phyloP scores from a whole-genome alignment of 2,329 filamentous ascomycete genomes.

The Aspergillus aculeatus region DNA sequence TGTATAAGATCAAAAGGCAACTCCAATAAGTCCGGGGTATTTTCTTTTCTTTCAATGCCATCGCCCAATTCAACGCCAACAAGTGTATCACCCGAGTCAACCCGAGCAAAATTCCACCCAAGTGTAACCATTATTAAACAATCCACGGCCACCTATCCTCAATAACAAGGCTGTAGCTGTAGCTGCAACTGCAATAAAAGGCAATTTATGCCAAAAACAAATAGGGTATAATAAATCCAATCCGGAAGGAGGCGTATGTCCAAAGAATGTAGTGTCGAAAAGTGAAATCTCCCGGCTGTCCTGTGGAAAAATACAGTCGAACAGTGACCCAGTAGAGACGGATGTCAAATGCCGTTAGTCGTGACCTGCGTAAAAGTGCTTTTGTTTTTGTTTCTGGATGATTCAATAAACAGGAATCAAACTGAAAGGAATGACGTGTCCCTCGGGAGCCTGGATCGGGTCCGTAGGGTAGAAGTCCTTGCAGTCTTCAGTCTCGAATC shows the following conservation, averaged over 20 bases:
- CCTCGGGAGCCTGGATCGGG: conserved; percentile 29
- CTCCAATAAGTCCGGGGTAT: conserved; percentile 15
- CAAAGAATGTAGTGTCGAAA: conserved; percentile 11
- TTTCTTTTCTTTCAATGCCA: conserved; percentile 18
- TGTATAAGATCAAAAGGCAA: conserved; percentile 9
- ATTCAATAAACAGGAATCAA: conserved; percentile 31
- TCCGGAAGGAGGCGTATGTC: conserved; percentile 18
- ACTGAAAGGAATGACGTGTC: conserved; percentile 27
- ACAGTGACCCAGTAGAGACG: neutral
- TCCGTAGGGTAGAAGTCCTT: conserved; percentile 32
- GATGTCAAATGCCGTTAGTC: conserved; percentile 16
- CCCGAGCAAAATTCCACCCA: conserved; percentile 7
- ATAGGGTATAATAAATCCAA: neutral
- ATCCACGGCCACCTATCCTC: neutral
- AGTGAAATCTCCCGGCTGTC: conserved; percentile 16
- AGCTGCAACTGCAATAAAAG: neutral
- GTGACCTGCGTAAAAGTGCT: conserved; percentile 19
- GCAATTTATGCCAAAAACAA: conserved; percentile 16
- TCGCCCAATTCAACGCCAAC: conserved; percentile 4
- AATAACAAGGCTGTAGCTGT: neutral
- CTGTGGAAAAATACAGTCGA: conserved; percentile 20
- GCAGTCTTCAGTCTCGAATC: conserved; percentile 32
- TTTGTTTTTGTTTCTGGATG: conserved; percentile 3
- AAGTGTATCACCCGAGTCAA: conserved; percentile 11
- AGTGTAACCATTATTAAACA: conserved; percentile 16